These are phyloP conservation scores for Borealophlyctis nickersoniae DNA, from an alignment of 192 early-diverging fungal species.

Conservation along the genomic window DNA sequence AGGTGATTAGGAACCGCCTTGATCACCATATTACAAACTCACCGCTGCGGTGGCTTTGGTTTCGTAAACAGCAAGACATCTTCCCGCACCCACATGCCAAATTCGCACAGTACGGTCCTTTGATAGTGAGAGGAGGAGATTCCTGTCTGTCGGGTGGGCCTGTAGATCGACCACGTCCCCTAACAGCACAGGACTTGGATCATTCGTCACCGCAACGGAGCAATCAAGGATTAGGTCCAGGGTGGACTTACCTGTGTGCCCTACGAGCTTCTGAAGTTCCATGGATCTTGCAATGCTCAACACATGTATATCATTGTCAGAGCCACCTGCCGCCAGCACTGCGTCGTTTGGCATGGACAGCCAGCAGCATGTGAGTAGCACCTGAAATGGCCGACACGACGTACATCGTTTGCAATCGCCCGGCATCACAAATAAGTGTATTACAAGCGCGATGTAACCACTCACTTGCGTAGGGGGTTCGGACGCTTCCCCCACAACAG, in stretches of 20 bases:
- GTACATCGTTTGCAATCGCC: no score
- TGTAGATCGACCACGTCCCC: constrained; percentile 67
- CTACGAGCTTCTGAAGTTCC: constrained; percentile 58
- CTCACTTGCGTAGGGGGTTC: background rate
- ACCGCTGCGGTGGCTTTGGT: constrained; percentile 2
- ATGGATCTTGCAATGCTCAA: constrained; percentile 70
- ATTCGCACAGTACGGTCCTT: constrained; percentile 73
- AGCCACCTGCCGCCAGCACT: constrained; percentile 65
- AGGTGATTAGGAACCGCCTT: background rate
- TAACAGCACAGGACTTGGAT: constrained; percentile 6
- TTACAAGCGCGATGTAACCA: background rate
- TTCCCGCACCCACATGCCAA: constrained; percentile 67
- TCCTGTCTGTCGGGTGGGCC: constrained; percentile 63
- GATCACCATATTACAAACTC: background rate
- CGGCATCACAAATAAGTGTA: background rate
- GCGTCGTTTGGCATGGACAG: constrained; percentile 65
- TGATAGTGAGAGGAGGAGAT: constrained; percentile 66
- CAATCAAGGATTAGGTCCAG: background rate
- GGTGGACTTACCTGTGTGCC: constrained; percentile 54
- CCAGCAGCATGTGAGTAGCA: constrained; percentile 72
- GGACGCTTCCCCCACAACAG: background rate
- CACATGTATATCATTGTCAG: constrained; percentile 62
- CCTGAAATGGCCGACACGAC: no score
- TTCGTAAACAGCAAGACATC: constrained; percentile 37
- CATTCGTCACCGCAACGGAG: background rate